phyloP scores from a whole-genome alignment of 2,329 filamentous ascomycete species.

The Curvularia verruculosa region DNA sequence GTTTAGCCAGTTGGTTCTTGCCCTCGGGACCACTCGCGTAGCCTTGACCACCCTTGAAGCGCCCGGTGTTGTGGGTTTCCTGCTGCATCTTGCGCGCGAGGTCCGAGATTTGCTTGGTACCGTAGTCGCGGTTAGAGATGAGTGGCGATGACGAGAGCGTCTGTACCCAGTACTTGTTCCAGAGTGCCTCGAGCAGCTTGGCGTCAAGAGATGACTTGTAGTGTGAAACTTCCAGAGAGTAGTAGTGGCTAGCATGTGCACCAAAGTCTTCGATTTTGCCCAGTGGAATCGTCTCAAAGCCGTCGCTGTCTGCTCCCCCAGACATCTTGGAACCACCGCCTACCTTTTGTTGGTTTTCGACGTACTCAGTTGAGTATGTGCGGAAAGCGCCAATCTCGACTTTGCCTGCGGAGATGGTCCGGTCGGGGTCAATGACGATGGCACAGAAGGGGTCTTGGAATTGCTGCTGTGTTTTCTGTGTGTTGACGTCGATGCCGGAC shows the following conservation, averaged over 20 bases:
- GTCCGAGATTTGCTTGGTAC: constrained; percentile 89
- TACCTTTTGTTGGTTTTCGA: constrained; percentile 51
- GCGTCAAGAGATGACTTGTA: constrained; percentile 93
- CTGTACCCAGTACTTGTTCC: constrained; percentile 99
- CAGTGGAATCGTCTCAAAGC: constrained; percentile 81
- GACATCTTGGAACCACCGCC: constrained; percentile 34
- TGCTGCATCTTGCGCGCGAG: constrained; percentile 81
- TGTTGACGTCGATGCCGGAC: constrained; percentile 91
- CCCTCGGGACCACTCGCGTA: constrained; percentile 7
- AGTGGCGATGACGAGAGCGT: constrained; percentile 90
- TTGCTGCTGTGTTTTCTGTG: constrained; percentile 82
- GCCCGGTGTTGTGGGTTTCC: constrained; percentile 56
- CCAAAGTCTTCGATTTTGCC: constrained; percentile 96
- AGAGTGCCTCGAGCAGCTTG: constrained; percentile 83
- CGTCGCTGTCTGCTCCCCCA: constrained; percentile 58
- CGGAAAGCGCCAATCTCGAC: constrained; percentile 97
- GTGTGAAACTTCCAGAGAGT: constrained; percentile 86
- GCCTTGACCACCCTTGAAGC: constrained; percentile 31
- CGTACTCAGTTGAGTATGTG: constrained; percentile 79
- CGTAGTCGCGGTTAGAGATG: constrained; percentile 90
- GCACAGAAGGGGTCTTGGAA: constrained; percentile 92
- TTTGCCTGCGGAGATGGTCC: constrained; percentile 91
- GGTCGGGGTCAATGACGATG: constrained; percentile 94
- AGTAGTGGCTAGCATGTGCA: constrained; percentile 88
- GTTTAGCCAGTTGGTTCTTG: constrained; percentile 60